Base-by-base conservation (phyloP, 345 rosid species). In the Raphanus sativus region DNA sequence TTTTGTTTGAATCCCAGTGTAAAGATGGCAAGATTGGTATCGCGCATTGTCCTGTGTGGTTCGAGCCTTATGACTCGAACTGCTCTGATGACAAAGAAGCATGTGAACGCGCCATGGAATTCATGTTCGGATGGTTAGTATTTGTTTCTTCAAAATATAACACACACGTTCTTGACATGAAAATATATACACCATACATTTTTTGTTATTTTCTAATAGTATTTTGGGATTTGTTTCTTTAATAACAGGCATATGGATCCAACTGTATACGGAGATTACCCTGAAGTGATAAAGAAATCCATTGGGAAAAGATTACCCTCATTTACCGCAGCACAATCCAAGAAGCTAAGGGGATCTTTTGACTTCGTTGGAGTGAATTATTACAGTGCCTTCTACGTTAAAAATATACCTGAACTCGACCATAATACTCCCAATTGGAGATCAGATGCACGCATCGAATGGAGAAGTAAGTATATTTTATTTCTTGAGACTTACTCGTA, bases 1-100 rank as follows among this genome's bases (percentile, higher is more conserved):
- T 40, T 65, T 75, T 76, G 55, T 52, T 67, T 66, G 66, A 33
- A 28, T 70, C 34, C 3, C 50, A 81, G 81, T 81, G 84, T 76
- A 77, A 72, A 64, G 75, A 81, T 81, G 84, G 81, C 9, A 81
- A 76, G 75, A 64, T 81, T 2, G 81, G 84, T 42, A 81, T 81
- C 10, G 84, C 78, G 2, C 81, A 76, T 36, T 71, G 75, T 56
- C 84, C 84, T 0, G 62, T 77, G 6, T 81, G 84, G 81, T 81
- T 67, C 17, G 84, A 81, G 70, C 84, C 84, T 30, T 77, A 80
- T 58, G 83, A 77, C 45, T 56, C 75, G 6, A 68, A 62, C 61
- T 67, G 75, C 2, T 67, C 67, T 24, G n/a, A 67, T 5, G 83
- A 81, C 21, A 67, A 67, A 65, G 77, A 81, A 77, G 84, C 75